Conservation (phyloP, 73 alveolate species). For the Paramecium octaurelia region DNA sequence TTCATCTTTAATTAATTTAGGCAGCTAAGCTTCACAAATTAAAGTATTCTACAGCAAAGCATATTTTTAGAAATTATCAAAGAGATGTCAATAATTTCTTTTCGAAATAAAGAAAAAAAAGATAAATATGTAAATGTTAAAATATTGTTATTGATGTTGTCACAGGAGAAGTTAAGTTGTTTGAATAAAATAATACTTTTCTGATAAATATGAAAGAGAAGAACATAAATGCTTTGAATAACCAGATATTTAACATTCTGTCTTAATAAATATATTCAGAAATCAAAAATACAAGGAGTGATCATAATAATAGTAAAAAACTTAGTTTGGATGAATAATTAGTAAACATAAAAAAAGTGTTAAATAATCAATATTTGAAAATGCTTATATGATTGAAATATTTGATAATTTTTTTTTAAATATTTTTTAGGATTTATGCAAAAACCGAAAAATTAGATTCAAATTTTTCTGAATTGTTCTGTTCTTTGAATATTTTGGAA, state of each 20-base stretch:
- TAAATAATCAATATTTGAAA: neutral
- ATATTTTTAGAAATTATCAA: conserved; percentile 6
- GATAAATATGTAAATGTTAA: neutral
- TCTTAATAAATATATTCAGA: neutral
- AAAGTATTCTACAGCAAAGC: conserved; percentile 10
- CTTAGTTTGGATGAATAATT: neutral
- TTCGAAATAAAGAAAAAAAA: neutral
- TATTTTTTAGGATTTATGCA: neutral
- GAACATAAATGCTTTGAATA: neutral
- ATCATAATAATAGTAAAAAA: neutral
- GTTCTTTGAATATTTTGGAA: neutral
- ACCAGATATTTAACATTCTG: neutral
- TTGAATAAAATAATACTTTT: neutral
- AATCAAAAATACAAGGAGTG: neutral
- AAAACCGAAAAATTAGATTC: neutral
- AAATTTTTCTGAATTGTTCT: neutral
- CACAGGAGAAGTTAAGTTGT: neutral
- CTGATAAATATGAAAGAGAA: neutral
- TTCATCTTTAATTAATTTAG: neutral
- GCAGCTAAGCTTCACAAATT: neutral
- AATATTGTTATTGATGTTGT: neutral
- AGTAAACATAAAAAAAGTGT: neutral
- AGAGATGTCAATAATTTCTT: neutral
- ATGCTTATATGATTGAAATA: neutral
- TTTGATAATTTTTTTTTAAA: neutral